Base-by-base conservation (phyloP, 495 filamentous ascomycete species). In the Lophiostoma macrostomum region DNA sequence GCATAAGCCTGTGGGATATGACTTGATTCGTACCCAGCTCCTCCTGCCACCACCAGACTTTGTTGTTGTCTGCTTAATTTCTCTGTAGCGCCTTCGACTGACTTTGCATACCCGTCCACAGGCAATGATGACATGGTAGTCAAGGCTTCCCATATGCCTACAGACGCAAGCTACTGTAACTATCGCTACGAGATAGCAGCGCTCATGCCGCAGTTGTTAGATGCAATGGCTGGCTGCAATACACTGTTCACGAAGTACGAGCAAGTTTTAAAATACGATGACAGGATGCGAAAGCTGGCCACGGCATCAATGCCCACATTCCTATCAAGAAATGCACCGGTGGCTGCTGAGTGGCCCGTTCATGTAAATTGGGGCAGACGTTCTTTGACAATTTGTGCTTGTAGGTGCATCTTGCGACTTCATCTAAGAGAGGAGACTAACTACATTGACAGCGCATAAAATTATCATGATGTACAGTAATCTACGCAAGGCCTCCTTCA, bases 161-260 rank as follows among this genome's bases (percentile, higher is more conserved):
- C 50, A 8, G 10, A 24, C 8, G 6, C 42, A 4, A 46, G 50
- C 23, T 54, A 54, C 25, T 23, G 39, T 14, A 30, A 34, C 20
- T 54, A 35, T n/a, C 42, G 28, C 13, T 43, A 46, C 22, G 50
- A 54, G 1, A 38, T 54, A 16, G 50, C 50, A 16, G 28, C 31
- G 8, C 19, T 54, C 28, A 54, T 54, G 39, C 50, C 50, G 4
- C 40, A 46, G 19, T 27, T 54, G 29, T 41, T 35, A 20, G 50
- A 54, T 30, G 50, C 40, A 5, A 32, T 39, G n/a, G 20, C n/a
- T 13, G 12, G n/a, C 24, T 46, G 39, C 5, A 45, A 45, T 41
- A 54, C 50, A 4, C 39, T 37, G 6, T 54, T 22, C 30, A 54
- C 50, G 1, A 46, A 32, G 19, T 54, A 54, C 19, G 50, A 54